These are phyloP conservation scores for Alternaria ethzedia DNA, from an alignment of 2,329 filamentous ascomycete species.

Conservation along the genomic window DNA sequence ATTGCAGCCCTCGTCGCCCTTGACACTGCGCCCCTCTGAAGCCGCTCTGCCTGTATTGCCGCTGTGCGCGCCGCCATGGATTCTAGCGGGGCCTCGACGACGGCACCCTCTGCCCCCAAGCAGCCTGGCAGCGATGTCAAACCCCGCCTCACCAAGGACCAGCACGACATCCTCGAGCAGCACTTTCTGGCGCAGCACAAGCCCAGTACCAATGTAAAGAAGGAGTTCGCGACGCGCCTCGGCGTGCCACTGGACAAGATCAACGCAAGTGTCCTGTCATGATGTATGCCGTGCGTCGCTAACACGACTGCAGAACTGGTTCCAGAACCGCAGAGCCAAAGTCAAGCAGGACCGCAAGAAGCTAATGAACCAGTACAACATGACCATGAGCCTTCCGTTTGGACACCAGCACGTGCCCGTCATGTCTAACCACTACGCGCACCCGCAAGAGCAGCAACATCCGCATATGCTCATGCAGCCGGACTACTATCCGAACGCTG, in stretches of 20 bases:
- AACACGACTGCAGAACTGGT: conserved; percentile 57
- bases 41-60: conserved; percentile 13
- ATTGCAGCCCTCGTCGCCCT: neutral
- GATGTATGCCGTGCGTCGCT: conserved; percentile 25
- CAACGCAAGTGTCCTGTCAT: conserved; percentile 52
- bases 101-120: conserved; percentile 26
- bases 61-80: conserved; percentile 40
- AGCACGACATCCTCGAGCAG: conserved; percentile 59
- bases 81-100: conserved; percentile 29
- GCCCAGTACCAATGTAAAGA: conserved; percentile 59
- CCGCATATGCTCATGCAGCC: conserved; percentile 36
- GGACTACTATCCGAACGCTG: conserved; percentile 38
- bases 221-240: conserved; percentile 56
- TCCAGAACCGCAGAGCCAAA: conserved; percentile 60
- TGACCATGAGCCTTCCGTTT: conserved; percentile 42
- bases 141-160: conserved; percentile 60
- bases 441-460: conserved; percentile 29
- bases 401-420: conserved; percentile 31
- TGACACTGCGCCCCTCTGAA: conserved; percentile 9
- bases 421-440: conserved; percentile 24
- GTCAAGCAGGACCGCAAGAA: conserved; percentile 61
- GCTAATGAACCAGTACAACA: conserved; percentile 47
- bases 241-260: conserved; percentile 60
- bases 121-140: conserved; percentile 53
- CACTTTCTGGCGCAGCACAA: conserved; percentile 58